A percentile compares a stretch with the other conserved stretches of the same genome.
Evolutionary conservation across 352 stramenopile genomes (phyloP).

Genomic region (Phytophthora lateralis): DNA sequence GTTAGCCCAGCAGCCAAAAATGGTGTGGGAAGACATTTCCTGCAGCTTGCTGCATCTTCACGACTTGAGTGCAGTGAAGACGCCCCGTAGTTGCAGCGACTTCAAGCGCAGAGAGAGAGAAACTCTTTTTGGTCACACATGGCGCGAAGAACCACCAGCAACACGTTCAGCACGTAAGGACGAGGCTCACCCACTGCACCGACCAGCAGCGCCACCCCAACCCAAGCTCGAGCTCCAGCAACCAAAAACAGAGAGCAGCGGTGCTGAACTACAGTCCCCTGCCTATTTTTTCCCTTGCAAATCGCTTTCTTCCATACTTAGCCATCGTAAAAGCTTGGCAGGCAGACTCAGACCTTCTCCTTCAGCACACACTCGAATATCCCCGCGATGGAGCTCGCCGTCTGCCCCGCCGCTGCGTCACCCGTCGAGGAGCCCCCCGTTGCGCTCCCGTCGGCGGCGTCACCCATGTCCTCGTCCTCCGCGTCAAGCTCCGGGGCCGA

Average conservation of each 20-base stretch:
- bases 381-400: slow-evolving; percentile 14
- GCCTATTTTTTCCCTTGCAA: slow-evolving; percentile 27
- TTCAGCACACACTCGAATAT: background rate
- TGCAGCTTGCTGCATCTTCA: too few relatives aligned
- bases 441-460: slow-evolving; percentile 8
- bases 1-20: background rate
- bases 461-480: slow-evolving; percentile 29
- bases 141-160: background rate
- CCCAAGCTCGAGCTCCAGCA: too few relatives aligned
- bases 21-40: too few relatives aligned
- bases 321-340: slow-evolving; percentile 26
- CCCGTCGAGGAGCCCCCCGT: background rate
- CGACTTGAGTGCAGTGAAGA: too few relatives aligned
- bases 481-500: slow-evolving; percentile 42
- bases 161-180: background rate
- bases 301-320: slow-evolving; percentile 20
- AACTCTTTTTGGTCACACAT: too few relatives aligned
- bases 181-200: background rate
- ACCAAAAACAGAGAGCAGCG: too few relatives aligned
- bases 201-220: background rate
- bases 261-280: background rate
- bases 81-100: too few relatives aligned
- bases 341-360: slow-evolving; percentile 4
- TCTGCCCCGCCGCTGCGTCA: background rate
- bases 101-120: too few relatives aligned